Conservation (phyloP, 208 protist species). For the Leishmania amazonensis region DNA sequence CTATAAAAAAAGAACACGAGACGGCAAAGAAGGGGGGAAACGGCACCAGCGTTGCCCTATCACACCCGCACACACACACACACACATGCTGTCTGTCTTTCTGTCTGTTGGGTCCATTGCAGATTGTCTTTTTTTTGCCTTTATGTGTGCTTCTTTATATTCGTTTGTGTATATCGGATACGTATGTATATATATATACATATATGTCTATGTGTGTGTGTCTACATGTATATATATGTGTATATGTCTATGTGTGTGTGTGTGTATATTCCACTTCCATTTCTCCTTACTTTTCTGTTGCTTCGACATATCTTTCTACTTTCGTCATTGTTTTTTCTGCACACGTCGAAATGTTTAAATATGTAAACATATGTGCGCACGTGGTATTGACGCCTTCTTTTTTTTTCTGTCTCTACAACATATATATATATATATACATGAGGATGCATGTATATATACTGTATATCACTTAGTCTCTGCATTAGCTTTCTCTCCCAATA, state of each 20-base stretch:
- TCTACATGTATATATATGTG: background rate
- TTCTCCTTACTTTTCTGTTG: background rate
- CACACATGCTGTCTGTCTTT: background rate
- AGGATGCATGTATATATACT: too few relatives aligned
- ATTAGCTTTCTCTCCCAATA: too few relatives aligned
- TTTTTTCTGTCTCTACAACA: too few relatives aligned
- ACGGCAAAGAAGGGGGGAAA: too few relatives aligned
- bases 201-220: background rate
- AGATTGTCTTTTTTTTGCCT: background rate
- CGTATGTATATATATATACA: too few relatives aligned
- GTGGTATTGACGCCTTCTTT: too few relatives aligned
- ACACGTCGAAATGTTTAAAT: background rate
- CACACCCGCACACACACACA: too few relatives aligned
- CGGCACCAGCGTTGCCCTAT: too few relatives aligned
- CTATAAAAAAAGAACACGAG: too few relatives aligned
- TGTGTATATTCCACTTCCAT: background rate
- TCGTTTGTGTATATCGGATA: background rate
- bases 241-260: background rate
- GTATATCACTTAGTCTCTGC: too few relatives aligned
- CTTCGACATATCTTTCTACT: background rate
- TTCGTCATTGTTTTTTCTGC: background rate
- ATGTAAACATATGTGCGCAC: background rate
- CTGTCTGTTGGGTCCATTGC: background rate
- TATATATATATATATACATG: too few relatives aligned
- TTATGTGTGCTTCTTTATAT: background rate